phyloP scores from a whole-genome alignment of 176 grass and related monocot species.

The Tillandsia leiboldiana region DNA sequence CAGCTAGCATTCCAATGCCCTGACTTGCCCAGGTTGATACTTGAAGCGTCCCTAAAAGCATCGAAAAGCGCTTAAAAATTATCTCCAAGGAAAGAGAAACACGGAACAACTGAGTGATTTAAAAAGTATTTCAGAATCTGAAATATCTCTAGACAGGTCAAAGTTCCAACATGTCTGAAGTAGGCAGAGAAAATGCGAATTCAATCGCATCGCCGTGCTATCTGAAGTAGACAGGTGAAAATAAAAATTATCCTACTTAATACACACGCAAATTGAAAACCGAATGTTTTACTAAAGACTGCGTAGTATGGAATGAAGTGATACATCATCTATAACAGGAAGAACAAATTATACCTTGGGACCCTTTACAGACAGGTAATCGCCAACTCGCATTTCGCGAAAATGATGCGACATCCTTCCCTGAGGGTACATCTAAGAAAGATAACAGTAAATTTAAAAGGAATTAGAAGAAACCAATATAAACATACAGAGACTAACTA shows the following conservation, averaged over 20 bases:
- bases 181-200: too few relatives aligned
- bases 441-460: neutral
- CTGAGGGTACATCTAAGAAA: conserved; percentile 86
- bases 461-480: neutral
- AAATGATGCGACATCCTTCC: conserved; percentile 99
- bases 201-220: too few relatives aligned
- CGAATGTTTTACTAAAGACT: neutral
- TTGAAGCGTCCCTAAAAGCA: conserved; percentile 76
- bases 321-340: conserved; percentile 13
- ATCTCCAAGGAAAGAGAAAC: neutral
- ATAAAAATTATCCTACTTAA: too few relatives aligned
- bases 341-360: conserved; percentile 61
- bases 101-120: too few relatives aligned
- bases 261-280: too few relatives aligned
- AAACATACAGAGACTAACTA: neutral
- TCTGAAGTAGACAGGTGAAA: too few relatives aligned
- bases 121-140: too few relatives aligned
- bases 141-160: too few relatives aligned
- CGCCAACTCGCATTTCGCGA: conserved; percentile 86
- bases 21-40: conserved; percentile 88
- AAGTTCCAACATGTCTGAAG: too few relatives aligned
- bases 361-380: conserved; percentile 88
- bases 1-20: conserved; percentile 90
- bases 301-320: neutral
- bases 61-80: neutral